Evolutionary conservation across 1,284 basidiomycete species (phyloP).

Genomic region (Ustilago crameri): DNA sequence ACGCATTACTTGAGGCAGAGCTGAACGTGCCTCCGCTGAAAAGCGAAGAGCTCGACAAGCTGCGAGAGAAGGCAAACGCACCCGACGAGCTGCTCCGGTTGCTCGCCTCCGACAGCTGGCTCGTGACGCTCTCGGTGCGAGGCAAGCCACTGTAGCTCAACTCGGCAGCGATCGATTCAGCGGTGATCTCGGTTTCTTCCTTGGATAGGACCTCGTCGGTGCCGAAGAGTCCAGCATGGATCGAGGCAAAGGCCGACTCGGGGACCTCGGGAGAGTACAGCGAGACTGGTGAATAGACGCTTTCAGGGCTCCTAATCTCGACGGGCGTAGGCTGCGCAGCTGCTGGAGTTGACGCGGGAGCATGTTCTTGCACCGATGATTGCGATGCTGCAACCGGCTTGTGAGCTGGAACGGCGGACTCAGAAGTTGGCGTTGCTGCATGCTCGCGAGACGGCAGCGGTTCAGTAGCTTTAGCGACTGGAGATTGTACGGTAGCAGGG

Average conservation of each 20-base stretch:
- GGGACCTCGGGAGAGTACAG: constrained; percentile 31
- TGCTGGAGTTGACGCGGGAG: neutral
- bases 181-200: constrained; percentile 26
- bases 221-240: constrained; percentile 22
- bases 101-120: constrained; percentile 39
- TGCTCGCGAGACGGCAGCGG: constrained; percentile 15
- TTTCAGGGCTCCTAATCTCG: constrained; percentile 34
- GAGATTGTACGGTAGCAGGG: neutral
- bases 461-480: neutral
- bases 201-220: constrained; percentile 19
- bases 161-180: constrained; percentile 28
- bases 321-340: constrained; percentile 3
- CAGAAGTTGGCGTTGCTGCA: constrained; percentile 19
- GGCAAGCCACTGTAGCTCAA: constrained; percentile 27
- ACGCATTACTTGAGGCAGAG: constrained; percentile 44
- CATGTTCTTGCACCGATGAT: neutral
- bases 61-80: constrained; percentile 49
- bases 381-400: neutral
- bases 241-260: constrained; percentile 23
- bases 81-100: constrained; percentile 46
- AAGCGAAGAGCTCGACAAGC: constrained; percentile 49
- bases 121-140: constrained; percentile 41
- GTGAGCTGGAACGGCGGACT: constrained; percentile 3
- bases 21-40: constrained; percentile 46
- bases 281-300: constrained; percentile 44